A percentile compares a stretch with the other conserved stretches of the same genome.
phyloP scores from a whole-genome alignment of 176 grass and related monocot species.

The Microstegium vimineum region DNA sequence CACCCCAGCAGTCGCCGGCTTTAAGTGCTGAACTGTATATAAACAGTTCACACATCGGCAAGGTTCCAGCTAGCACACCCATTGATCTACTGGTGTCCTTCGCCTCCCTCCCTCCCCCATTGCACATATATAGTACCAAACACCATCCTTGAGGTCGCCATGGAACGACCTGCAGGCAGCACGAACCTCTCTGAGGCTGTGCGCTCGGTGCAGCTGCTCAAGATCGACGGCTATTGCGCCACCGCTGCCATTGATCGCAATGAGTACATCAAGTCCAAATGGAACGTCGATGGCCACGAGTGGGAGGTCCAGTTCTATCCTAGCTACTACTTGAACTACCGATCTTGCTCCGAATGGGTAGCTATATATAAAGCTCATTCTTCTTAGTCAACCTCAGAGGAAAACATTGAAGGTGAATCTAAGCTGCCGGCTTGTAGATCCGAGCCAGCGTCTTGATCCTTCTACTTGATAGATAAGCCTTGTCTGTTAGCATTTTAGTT shows the following conservation, averaged over 20 bases:
- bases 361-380: neutral
- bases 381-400: neutral
- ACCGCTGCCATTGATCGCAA: neutral
- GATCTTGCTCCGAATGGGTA: too few species aligned
- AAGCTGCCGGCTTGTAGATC: neutral
- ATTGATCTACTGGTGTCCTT: too few species aligned
- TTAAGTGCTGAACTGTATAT: too few species aligned
- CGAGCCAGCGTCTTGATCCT: neutral
- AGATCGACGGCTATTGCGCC: neutral
- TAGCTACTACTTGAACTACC: too few species aligned
- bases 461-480: neutral
- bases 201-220: neutral
- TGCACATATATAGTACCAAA: too few species aligned
- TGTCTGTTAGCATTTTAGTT: too few species aligned
- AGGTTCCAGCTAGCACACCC: too few species aligned
- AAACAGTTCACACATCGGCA: too few species aligned
- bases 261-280: neutral
- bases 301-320: neutral
- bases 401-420: neutral
- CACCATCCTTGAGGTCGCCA: too few species aligned
- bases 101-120: too few species aligned
- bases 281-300: neutral
- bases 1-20: too few species aligned
- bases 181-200: neutral
- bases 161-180: neutral